These are phyloP conservation scores for Claviceps citrina DNA, from an alignment of 2,329 filamentous ascomycete genomes.

Conservation along the genomic window DNA sequence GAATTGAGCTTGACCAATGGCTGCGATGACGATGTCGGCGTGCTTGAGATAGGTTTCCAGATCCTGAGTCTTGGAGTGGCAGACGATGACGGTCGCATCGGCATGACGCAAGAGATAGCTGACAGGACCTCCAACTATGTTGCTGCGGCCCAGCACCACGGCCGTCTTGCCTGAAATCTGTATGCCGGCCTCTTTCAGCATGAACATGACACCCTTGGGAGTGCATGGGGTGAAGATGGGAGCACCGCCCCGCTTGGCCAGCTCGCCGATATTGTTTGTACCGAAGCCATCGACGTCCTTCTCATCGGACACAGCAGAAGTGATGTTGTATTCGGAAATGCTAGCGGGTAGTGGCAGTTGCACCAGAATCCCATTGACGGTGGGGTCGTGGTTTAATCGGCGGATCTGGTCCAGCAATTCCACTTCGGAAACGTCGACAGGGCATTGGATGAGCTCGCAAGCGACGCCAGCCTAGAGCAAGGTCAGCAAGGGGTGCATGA, in stretches of 20 bases:
- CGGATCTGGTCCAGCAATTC: conserved; percentile 75
- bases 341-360: conserved; percentile 82
- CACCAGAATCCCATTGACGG: conserved; percentile 82
- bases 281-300: conserved; percentile 99
- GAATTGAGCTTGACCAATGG: conserved; percentile 75
- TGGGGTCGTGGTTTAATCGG: conserved; percentile 69
- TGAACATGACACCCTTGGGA: conserved; percentile 89
- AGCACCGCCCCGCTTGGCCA: conserved; percentile 83
- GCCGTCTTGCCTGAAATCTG: conserved; percentile 80
- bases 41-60: conserved; percentile 60
- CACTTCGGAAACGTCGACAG: conserved; percentile 64
- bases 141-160: conserved; percentile 84
- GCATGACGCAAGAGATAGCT: conserved; percentile 92
- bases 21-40: conserved; percentile 82
- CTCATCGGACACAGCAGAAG: conserved; percentile 76
- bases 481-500: background rate
- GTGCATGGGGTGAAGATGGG: conserved; percentile 91
- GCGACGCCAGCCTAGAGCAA: conserved; percentile 63
- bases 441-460: conserved; percentile 73
- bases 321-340: conserved; percentile 80
- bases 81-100: conserved; percentile 90
- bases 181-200: conserved; percentile 71
- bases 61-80: conserved; percentile 74
- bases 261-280: conserved; percentile 82
- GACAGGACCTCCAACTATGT: conserved; percentile 94